phyloP scores from a whole-genome alignment of 257 asterid genomes.

The Salvia hispanica region DNA sequence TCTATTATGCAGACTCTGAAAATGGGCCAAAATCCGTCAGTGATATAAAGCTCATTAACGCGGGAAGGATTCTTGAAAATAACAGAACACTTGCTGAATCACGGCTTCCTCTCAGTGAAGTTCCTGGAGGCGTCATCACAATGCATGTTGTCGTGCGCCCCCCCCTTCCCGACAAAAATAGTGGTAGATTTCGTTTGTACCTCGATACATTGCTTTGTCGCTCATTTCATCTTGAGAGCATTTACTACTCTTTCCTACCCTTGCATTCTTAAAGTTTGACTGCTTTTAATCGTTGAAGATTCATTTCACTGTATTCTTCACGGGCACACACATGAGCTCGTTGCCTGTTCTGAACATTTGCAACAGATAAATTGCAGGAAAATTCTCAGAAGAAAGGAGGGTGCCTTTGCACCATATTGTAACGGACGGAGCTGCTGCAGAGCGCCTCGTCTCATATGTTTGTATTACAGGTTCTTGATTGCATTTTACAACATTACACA shows the following conservation, averaged over 20 bases:
- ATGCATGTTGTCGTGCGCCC: conserved; percentile 93
- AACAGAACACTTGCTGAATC: conserved; percentile 76
- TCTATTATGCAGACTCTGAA: conserved; percentile 58
- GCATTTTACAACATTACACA: conserved; percentile 37
- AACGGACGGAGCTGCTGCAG: conserved; percentile 30
- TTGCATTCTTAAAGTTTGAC: too few relatives aligned
- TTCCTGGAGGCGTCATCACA: conserved; percentile 84
- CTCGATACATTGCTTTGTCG: neutral
- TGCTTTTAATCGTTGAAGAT: neutral
- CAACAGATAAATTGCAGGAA: conserved; percentile 67
- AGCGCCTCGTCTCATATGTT: conserved; percentile 32
- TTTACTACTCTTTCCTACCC: too few relatives aligned
- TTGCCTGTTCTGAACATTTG: conserved; percentile 10
- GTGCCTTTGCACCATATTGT: conserved; percentile 74
- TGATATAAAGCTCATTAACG: conserved; percentile 81
- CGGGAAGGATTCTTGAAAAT: conserved; percentile 89
- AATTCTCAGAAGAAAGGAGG: conserved; percentile 59
- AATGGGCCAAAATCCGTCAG: conserved; percentile 71
- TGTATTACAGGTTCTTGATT: conserved; percentile 34
- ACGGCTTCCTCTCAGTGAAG: conserved; percentile 74
- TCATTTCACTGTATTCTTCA: neutral
- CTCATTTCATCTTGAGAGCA: neutral
- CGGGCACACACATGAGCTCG: neutral
- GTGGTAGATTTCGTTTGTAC: conserved; percentile 45
- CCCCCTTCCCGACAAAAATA: conserved; percentile 64